Conservation (phyloP, 768 basidiomycete species). For the Chalciporus piperatus region DNA sequence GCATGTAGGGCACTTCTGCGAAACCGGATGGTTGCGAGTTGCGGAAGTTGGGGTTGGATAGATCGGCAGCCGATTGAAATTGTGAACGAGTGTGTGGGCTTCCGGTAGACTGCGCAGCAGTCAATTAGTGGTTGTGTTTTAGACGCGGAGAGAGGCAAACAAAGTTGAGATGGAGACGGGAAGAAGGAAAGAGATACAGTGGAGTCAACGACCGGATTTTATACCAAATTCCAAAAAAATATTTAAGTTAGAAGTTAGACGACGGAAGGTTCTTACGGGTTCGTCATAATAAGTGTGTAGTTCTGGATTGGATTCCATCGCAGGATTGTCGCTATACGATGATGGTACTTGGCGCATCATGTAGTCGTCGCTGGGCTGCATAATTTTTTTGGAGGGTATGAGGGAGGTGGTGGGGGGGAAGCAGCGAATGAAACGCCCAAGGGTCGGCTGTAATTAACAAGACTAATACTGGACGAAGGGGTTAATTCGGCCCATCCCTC, state of each 20-base stretch:
- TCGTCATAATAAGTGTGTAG: slow-evolving; percentile 32
- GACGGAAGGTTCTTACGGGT: slow-evolving; percentile 11
- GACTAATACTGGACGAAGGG: background rate
- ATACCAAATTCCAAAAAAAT: slow-evolving; percentile 4
- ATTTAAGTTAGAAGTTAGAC: slow-evolving; percentile 1
- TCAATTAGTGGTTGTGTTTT: slow-evolving; percentile 6
- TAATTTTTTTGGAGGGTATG: background rate
- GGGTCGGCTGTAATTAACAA: background rate
- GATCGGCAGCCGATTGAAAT: slow-evolving; percentile 18
- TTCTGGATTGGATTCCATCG: slow-evolving; percentile 17
- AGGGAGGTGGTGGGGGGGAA: background rate
- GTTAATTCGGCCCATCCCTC: background rate
- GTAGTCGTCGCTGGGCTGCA: slow-evolving; percentile 25
- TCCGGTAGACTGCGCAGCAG: slow-evolving; percentile 33
- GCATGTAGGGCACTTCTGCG: slow-evolving; percentile 25
- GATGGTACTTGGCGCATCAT: slow-evolving; percentile 25
- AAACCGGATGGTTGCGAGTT: slow-evolving; percentile 22
- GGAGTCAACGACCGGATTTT: background rate
- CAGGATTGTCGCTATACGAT: slow-evolving; percentile 20
- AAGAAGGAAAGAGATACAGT: background rate
- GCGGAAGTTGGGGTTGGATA: slow-evolving; percentile 23
- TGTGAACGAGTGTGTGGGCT: slow-evolving; percentile 37
- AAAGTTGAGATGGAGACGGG: background rate
- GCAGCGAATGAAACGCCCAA: background rate
- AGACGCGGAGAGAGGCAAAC: background rate